phyloP scores from a whole-genome alignment of 2,329 filamentous ascomycete species.

The Aspergillus niger region DNA sequence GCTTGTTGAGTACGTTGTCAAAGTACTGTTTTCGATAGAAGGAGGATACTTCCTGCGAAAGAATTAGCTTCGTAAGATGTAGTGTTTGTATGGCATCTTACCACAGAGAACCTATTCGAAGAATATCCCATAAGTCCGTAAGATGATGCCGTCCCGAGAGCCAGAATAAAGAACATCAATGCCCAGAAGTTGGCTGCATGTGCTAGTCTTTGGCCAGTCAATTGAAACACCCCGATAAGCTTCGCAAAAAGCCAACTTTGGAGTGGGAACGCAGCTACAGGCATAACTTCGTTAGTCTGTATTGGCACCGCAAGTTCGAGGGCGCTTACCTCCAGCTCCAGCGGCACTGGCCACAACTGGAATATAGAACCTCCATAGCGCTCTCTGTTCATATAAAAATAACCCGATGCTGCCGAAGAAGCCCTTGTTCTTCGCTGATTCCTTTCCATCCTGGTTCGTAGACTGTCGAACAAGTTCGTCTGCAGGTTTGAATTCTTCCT shows the following conservation, averaged over 20 bases:
- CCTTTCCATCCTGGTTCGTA: not conserved
- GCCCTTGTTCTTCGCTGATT: constrained; percentile 12
- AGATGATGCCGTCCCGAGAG: constrained; percentile 48
- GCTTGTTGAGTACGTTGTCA: constrained; percentile 11
- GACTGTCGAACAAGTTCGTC: not conserved
- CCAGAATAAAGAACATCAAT: constrained; percentile 60
- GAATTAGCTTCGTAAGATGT: constrained; percentile 30
- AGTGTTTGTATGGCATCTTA: constrained; percentile 32
- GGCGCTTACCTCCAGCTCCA: constrained; percentile 33
- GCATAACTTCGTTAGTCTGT: not conserved
- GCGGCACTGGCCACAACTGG: constrained; percentile 28
- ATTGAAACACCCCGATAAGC: constrained; percentile 52
- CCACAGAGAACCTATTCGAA: constrained; percentile 50
- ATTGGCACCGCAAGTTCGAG: too few species aligned
- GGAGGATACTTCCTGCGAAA: constrained; percentile 5
- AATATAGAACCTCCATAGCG: constrained; percentile 32
- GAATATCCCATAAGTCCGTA: constrained; percentile 52
- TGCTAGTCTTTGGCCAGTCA: constrained; percentile 41
- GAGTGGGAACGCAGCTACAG: constrained; percentile 33
- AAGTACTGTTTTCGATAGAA: constrained; percentile 17
- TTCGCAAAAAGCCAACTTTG: constrained; percentile 52
- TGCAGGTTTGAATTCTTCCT: constrained; percentile 6
- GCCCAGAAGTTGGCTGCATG: constrained; percentile 53
- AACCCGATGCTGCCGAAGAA: constrained; percentile 25
- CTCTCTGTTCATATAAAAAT: constrained; percentile 37